phyloP scores from a whole-genome alignment of 352 stramenopile species.

The Phytophthora tubulina region DNA sequence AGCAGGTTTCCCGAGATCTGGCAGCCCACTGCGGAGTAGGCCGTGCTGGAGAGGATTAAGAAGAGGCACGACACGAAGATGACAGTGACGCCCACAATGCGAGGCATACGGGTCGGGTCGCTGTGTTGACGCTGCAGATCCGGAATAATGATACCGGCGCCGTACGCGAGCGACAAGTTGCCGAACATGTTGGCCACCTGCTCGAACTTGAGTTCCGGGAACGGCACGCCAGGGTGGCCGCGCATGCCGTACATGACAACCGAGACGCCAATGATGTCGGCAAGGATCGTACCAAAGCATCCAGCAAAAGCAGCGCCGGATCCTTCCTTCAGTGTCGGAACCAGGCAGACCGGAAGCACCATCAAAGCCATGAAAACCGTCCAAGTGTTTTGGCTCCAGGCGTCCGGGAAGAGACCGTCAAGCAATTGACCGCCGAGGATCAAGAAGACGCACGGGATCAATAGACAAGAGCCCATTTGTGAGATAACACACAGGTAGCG shows the following conservation, averaged over 20 bases:
- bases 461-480: constrained; percentile 61
- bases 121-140: constrained; percentile 67
- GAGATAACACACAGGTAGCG: constrained; percentile 60
- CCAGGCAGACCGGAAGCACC: constrained; percentile 58
- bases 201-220: constrained; percentile 59
- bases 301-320: constrained; percentile 62
- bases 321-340: constrained; percentile 69
- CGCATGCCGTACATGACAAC: constrained; percentile 65
- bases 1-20: constrained; percentile 75
- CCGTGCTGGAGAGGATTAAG: constrained; percentile 50
- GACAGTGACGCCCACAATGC: constrained; percentile 62
- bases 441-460: constrained; percentile 64
- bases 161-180: constrained; percentile 75
- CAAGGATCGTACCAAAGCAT: constrained; percentile 64
- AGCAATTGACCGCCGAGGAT: constrained; percentile 67
- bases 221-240: constrained; percentile 53
- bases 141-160: constrained; percentile 66
- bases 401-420: constrained; percentile 57
- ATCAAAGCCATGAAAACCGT: constrained; percentile 69
- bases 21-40: constrained; percentile 66
- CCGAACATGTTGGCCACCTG: constrained; percentile 68
- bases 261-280: constrained; percentile 58
- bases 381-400: constrained; percentile 63
- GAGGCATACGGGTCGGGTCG: constrained; percentile 65
- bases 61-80: constrained; percentile 65